Base-by-base conservation (phyloP, 169 alveolate genomes). In the Plasmodium yoelii region DNA sequence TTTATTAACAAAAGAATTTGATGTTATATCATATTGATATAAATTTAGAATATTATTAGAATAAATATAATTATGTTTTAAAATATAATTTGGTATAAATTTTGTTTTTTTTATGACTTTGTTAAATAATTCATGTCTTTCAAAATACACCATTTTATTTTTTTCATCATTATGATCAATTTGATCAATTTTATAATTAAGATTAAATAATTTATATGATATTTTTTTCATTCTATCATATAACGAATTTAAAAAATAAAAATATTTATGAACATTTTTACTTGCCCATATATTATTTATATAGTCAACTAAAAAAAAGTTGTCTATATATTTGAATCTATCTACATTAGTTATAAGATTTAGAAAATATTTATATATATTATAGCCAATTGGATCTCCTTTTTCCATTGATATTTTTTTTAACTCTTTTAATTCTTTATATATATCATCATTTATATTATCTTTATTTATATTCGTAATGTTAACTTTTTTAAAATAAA, bases 191-290 rank as follows among this genome's bases (percentile, higher is more conserved):
- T 86, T 86, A 39, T 70, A 86, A 57, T 86, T 86, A 26, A 86
- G 10, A 28, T 69, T 51, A 26, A 86, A 34, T 63, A 86, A 86
- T 53, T 86, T 86, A 24, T 86, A 70, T 8, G 91, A 55, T 5
- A 86, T 86, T 71, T 86, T 86, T 59, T 69, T 86, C 91, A 86
- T 86, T 57, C 75, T 59, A 70, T 86, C 60, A 86, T 46, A 86
- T 56, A 86, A 73, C 12, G 87, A 86, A 86, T 86, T 86, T 70
- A 86, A 70, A 44, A 86, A 86, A 86, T 86, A 86, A 46, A 86
- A 86, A 86, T 86, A 86, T 70, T 86, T 86, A 51, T 86, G 91
- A 13, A 86, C 69, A 70, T 86, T 86, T 59, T 70, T 86, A n/a
- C 42, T 70, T 26, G 47, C 13, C 91, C 91, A 86, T 39, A 86